These are phyloP conservation scores for Hansenula lynferdii DNA, from an alignment of 1,139 yeast species.

Conservation along the genomic window DNA sequence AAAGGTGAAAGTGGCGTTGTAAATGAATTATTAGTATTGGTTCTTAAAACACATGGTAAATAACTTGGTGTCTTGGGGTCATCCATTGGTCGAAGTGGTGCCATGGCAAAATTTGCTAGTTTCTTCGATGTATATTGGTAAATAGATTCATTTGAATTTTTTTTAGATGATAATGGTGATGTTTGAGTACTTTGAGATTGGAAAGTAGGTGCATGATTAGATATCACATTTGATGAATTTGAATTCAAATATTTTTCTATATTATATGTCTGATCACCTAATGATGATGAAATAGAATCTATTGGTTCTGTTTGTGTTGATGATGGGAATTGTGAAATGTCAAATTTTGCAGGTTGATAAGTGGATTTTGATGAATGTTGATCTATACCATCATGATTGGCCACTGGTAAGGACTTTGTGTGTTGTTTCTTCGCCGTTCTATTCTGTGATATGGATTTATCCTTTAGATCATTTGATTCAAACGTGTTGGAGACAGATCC, in stretches of 20 bases:
- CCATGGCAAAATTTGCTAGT: conserved; percentile 13
- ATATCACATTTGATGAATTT: neutral
- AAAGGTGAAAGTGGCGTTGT: conserved; percentile 1
- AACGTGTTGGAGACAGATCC: conserved; percentile 4
- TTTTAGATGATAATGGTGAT: conserved; percentile 14
- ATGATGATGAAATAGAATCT: conserved; percentile 11
- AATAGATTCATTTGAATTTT: conserved; percentile 19
- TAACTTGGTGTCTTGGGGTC: conserved; percentile 22
- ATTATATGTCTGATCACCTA: conserved; percentile 5
- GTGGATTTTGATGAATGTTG: conserved; percentile 6
- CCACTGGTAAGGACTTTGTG: neutral
- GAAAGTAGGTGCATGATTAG: no score
- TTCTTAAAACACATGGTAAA: conserved; percentile 21
- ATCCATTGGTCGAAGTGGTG: conserved; percentile 19
- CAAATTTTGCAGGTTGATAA: conserved; percentile 23
- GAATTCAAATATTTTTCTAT: conserved; percentile 6
- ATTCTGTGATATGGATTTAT: no score
- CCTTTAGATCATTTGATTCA: conserved; percentile 2
- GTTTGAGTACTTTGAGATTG: no score
- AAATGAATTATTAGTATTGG: conserved; percentile 4
- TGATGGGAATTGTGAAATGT: conserved; percentile 9
- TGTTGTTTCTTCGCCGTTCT: no score
- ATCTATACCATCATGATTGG: neutral
- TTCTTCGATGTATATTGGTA: conserved; percentile 9
- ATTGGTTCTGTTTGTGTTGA: conserved; percentile 1